Evolutionary conservation across 1,284 basidiomycete genomes (phyloP), one percentile per base, ranked within the genome.

Genomic region (Puccinia brachypodii): DNA sequence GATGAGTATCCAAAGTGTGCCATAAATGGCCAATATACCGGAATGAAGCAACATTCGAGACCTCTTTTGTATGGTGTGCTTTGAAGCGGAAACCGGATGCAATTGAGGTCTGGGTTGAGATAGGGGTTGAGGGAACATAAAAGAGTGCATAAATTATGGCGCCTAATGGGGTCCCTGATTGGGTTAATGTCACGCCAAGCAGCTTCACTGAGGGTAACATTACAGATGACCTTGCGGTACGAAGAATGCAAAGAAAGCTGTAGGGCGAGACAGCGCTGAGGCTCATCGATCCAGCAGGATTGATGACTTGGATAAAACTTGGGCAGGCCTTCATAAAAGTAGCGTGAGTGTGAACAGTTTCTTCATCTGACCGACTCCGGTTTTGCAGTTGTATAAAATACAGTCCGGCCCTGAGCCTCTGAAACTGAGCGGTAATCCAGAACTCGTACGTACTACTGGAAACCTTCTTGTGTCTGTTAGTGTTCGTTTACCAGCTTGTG

Each of bases 391-490:
- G 33, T 40, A 64, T 28, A 25, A 58, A 58, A 28, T 58, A 3
- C 50, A 53, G n/a, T 8, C 6, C 25, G 38, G 16, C 31, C 62
- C 62, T 33, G 36, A 40, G 62, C 62, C 62, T 64, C 31, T 38
- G 11, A 64, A 64, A 64, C 62, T 31, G 36, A 38, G 62, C 62
- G 62, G 62, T 25, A 19, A 56, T 56, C n/a, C 62, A 38, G 62
- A 16, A 36, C 25, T n/a, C n/a, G n/a, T n/a, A n/a, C n/a, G 1
- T 36, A 11, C 13, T 36, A 40, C 36, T n/a, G 16, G 62, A 64
- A 25, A 25, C 33, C 38, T 36, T 62, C 31, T 25, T 36, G 36
- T 64, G 60, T 62, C 60, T 13, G 25, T n/a, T n/a, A n/a, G n/a
- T n/a, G n/a, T n/a, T n/a, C n/a, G n/a, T n/a, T n/a, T n/a, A n/a